A percentile compares a stretch with the other conserved stretches of the same genome.
Evolutionary conservation across 768 basidiomycete species (phyloP).

Genomic region (Mycena rosella): DNA sequence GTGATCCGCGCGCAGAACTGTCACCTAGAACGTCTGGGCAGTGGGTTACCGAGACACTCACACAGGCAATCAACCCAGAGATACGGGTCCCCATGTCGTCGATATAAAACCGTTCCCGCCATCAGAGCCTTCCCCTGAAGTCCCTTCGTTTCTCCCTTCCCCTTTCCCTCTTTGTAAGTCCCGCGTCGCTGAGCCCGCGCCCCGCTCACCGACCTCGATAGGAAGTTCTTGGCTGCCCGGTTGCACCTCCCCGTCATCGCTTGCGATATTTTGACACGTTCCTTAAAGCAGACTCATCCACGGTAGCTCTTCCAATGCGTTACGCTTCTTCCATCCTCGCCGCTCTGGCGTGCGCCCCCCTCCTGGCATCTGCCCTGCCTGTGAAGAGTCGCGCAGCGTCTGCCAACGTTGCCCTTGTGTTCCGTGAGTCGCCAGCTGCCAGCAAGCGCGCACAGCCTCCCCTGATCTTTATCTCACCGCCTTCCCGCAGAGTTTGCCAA

Average conservation of each 20-base stretch:
- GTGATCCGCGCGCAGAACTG: no score
- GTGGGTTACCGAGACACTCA: no score
- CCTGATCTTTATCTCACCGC: background rate
- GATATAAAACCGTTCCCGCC: no score
- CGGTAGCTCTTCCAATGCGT: conserved; percentile 61
- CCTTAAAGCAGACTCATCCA: conserved; percentile 47
- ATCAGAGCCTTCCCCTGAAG: no score
- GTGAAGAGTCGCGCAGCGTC: conserved; percentile 54
- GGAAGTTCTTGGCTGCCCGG: conserved; percentile 78
- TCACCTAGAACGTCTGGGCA: no score
- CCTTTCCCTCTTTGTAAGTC: no score
- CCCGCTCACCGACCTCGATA: no score
- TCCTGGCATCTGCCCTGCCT: conserved; percentile 65
- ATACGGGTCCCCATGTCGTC: no score
- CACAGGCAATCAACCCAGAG: no score
- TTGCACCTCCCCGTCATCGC: conserved; percentile 59
- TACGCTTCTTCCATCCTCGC: conserved; percentile 57
- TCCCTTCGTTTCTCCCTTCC: no score
- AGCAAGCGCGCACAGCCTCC: no score
- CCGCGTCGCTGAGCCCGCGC: no score
- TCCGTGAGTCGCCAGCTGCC: conserved; percentile 62
- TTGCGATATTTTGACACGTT: conserved; percentile 39
- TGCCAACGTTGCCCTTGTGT: conserved; percentile 64
- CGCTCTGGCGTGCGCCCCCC: conserved; percentile 52
- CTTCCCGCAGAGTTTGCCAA: conserved; percentile 76